A percentile compares a stretch with the other conserved stretches of the same genome.
phyloP scores from a whole-genome alignment of 73 alveolate species.

The Diophrys appendiculata region DNA sequence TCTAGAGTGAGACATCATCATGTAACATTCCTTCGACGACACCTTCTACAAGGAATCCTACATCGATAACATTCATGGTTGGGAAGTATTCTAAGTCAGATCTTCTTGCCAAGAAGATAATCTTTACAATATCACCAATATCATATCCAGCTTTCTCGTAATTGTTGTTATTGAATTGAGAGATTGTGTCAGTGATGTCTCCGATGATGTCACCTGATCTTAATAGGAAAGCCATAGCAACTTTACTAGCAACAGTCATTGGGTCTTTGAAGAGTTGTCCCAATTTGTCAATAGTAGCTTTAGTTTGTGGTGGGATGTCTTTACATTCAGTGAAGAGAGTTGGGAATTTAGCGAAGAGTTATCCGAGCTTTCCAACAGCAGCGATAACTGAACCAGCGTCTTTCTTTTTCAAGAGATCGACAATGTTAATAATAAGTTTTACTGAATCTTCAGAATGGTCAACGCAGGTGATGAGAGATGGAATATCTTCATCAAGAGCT shows the following conservation, averaged over 20 bases:
- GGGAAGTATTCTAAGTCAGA: too few species aligned
- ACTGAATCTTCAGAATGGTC: neutral
- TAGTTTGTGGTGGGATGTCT: neutral
- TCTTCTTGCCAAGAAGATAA: constrained; percentile 1
- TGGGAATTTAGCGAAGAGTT: neutral
- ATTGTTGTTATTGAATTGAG: neutral
- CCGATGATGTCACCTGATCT: neutral
- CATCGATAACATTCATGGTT: neutral
- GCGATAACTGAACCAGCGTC: neutral
- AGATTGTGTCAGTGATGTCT: neutral
- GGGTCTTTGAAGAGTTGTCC: neutral
- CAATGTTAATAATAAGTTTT: neutral
- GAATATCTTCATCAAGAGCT: neutral
- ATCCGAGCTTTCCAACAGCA: neutral
- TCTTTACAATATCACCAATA: constrained; percentile 20
- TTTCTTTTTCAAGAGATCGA: neutral
- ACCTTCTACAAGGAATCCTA: neutral
- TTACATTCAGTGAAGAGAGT: neutral
- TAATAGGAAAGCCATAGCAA: neutral
- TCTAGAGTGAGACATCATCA: neutral
- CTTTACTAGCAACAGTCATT: neutral
- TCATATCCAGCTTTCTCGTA: constrained; percentile 19
- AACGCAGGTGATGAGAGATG: neutral
- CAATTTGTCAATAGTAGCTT: too few species aligned
- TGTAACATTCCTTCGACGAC: neutral